Conservation (phyloP, 2,329 filamentous ascomycete genomes). For the Chaetothyriales sp. region DNA sequence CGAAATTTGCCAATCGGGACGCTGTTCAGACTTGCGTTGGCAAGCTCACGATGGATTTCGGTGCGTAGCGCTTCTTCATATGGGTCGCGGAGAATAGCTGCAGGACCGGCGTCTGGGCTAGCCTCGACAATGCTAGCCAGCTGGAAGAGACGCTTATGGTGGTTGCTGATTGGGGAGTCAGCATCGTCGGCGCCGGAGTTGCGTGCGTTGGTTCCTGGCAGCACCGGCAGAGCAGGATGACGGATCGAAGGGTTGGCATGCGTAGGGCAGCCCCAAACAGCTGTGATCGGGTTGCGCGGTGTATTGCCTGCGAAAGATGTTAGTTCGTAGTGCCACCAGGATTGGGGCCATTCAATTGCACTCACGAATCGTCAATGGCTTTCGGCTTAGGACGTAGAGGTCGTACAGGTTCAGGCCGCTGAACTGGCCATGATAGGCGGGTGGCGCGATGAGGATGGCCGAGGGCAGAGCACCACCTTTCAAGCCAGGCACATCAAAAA, state of each 20-base stretch:
- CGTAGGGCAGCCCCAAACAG: background rate
- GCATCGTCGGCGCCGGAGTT: background rate
- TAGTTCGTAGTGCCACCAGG: background rate
- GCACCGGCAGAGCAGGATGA: background rate
- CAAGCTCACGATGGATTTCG: slow-evolving; percentile 12
- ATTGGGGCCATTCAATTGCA: background rate
- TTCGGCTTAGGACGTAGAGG: background rate
- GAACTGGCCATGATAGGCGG: background rate
- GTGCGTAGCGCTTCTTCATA: slow-evolving; percentile 9
- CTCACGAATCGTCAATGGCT: background rate
- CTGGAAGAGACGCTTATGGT: background rate
- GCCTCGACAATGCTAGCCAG: background rate
- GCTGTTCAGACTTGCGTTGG: slow-evolving; percentile 12
- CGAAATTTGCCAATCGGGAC: slow-evolving; percentile 13
- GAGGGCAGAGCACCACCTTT: background rate
- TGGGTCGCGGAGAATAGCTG: slow-evolving; percentile 1
- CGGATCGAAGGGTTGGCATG: background rate
- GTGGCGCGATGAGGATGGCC: background rate
- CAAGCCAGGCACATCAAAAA: background rate
- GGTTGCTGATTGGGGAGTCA: background rate
- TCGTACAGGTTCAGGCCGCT: background rate
- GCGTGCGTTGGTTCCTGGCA: background rate
- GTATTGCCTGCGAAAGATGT: background rate
- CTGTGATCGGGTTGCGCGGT: background rate
- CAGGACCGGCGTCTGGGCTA: background rate